Evolutionary conservation across 805 yeast genomes (phyloP).

Genomic region (Saturnispora hagleri): DNA sequence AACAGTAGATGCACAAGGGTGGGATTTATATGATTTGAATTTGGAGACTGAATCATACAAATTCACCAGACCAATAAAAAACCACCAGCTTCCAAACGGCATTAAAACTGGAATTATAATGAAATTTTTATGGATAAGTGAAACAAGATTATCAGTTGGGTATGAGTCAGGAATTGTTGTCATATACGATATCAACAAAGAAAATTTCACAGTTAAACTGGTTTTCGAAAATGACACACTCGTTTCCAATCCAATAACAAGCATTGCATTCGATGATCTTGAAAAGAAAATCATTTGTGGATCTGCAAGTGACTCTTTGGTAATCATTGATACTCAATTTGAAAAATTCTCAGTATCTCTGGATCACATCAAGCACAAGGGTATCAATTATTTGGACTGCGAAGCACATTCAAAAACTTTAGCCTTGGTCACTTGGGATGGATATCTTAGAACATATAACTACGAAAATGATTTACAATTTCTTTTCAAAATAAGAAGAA

Average conservation of each 20-base stretch:
- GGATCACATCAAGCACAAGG: conserved; percentile 29
- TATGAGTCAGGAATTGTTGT: conserved; percentile 65
- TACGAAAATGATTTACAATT: conserved; percentile 16
- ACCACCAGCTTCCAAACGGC: neutral
- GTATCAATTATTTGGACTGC: conserved; percentile 26
- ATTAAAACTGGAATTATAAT: conserved; percentile 50
- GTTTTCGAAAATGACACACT: conserved; percentile 26
- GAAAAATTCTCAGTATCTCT: neutral
- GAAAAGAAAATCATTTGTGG: conserved; percentile 36
- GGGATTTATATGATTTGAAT: conserved; percentile 44
- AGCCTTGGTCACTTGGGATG: conserved; percentile 46
- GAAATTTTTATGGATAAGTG: conserved; percentile 37
- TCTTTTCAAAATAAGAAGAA: conserved; percentile 20
- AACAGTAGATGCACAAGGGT: conserved; percentile 49
- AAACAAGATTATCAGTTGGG: conserved; percentile 39
- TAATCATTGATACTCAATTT: neutral
- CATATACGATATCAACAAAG: conserved; percentile 18
- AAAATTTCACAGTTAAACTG: conserved; percentile 14
- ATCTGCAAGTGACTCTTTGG: conserved; percentile 17
- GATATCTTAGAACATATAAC: conserved; percentile 29
- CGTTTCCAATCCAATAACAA: conserved; percentile 47
- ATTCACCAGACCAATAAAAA: conserved; percentile 22
- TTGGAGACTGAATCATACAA: conserved; percentile 10
- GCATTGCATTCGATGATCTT: conserved; percentile 28
- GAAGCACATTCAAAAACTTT: conserved; percentile 20